Evolutionary conservation across 148 eudicot species (phyloP).

Genomic region (Spergularia marina): DNA sequence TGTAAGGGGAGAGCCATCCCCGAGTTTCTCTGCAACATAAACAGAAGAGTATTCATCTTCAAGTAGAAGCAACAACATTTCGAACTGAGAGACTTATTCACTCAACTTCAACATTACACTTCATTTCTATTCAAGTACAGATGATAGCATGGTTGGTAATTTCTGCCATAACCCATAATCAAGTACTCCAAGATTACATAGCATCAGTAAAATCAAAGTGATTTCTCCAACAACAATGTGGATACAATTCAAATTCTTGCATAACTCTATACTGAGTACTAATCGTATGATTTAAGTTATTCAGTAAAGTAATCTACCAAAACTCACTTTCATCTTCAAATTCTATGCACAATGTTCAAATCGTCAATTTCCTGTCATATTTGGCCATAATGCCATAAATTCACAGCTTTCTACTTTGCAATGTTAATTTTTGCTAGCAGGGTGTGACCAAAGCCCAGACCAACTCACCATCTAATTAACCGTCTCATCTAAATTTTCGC

Average conservation of each 20-base stretch:
- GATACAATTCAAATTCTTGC: neutral
- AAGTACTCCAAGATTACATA: neutral
- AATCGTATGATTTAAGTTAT: too few species aligned
- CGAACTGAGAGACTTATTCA: neutral
- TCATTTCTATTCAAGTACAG: constrained; percentile 1
- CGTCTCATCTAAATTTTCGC: neutral
- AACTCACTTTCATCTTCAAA: too few species aligned
- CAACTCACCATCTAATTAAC: neutral
- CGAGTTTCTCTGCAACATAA: constrained; percentile 27
- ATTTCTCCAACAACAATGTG: neutral
- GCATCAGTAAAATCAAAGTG: neutral
- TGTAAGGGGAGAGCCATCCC: constrained; percentile 37
- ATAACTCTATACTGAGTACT: neutral
- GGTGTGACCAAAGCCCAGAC: too few species aligned
- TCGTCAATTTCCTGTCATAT: neutral
- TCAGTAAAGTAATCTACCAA: too few species aligned
- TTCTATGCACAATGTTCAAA: neutral
- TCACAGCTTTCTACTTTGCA: neutral
- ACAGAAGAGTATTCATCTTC: neutral
- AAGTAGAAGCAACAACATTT: neutral
- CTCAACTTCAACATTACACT: neutral
- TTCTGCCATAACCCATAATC: neutral
- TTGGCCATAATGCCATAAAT: neutral
- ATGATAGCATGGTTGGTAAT: neutral
- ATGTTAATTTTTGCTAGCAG: too few species aligned